A percentile compares a stretch with the other conserved stretches of the same genome.
Evolutionary conservation across 2,329 filamentous ascomycete genomes (phyloP).

Genomic region (Zymoseptoria passerinii): DNA sequence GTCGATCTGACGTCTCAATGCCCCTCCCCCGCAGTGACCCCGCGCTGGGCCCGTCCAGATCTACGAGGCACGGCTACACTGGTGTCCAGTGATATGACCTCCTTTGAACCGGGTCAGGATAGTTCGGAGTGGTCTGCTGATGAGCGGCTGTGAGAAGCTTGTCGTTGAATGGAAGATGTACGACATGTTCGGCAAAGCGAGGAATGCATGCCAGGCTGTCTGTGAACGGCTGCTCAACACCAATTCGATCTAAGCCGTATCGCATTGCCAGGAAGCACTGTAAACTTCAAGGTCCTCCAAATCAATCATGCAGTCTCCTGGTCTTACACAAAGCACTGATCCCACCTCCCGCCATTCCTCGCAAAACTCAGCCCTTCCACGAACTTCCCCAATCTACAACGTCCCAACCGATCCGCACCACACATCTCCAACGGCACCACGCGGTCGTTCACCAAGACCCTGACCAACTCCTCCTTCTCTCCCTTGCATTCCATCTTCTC

Average conservation of each 20-base stretch:
- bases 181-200: not conserved
- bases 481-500: conserved; percentile 70
- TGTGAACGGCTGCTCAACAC: not conserved
- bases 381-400: conserved; percentile 62
- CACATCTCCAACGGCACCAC: conserved; percentile 67
- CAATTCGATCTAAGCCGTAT: not conserved
- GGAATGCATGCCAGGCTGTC: not conserved
- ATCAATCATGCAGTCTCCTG: too few species aligned
- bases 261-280: not conserved
- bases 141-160: not conserved
- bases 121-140: not conserved
- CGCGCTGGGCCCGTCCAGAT: not conserved
- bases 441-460: conserved; percentile 75
- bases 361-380: conserved; percentile 70
- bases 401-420: conserved; percentile 58
- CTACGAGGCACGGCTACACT: not conserved
- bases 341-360: conserved; percentile 63
- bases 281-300: not conserved
- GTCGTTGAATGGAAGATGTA: not conserved
- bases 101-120: not conserved
- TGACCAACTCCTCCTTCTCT: conserved; percentile 60
- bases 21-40: not conserved
- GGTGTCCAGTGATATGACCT: not conserved
- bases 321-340: conserved; percentile 42
- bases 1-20: not conserved